These are phyloP conservation scores for Rhizopus delemar DNA, from an alignment of 371 early-diverging fungal genomes.

Conservation along the genomic window DNA sequence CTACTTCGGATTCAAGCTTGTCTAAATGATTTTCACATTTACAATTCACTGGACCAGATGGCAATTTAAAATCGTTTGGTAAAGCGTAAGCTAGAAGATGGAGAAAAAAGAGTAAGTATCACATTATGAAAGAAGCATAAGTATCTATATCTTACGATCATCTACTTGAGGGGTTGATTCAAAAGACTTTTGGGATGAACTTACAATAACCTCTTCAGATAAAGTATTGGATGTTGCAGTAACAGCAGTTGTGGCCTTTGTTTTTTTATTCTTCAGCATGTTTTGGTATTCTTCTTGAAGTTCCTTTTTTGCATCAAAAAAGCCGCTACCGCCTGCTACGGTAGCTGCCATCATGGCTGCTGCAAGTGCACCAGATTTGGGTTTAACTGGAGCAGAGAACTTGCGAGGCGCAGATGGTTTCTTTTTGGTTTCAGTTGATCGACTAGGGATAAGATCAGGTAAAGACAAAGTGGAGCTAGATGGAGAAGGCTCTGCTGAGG, in stretches of 20 bases:
- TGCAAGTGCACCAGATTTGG: slow-evolving; percentile 51
- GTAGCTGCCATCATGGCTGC: slow-evolving; percentile 58
- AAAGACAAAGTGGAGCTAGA: slow-evolving; percentile 11
- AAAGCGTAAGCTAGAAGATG: slow-evolving; percentile 26
- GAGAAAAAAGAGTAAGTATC: neutral
- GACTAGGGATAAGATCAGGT: slow-evolving; percentile 17
- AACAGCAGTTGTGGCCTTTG: slow-evolving; percentile 3
- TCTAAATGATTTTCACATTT: slow-evolving; percentile 75
- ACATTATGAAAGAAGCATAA: no score
- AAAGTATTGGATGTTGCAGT: slow-evolving; percentile 1
- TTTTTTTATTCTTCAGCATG: slow-evolving; percentile 13
- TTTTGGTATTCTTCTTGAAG: slow-evolving; percentile 23
- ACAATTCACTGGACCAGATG: slow-evolving; percentile 53
- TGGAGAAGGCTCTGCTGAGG: slow-evolving; percentile 27
- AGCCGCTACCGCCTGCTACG: slow-evolving; percentile 45
- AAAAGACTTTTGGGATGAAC: neutral
- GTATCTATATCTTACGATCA: slow-evolving; percentile 28
- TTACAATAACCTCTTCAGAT: neutral
- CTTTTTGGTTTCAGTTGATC: slow-evolving; percentile 31
- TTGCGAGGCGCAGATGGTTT: slow-evolving; percentile 38
- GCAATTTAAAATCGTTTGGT: slow-evolving; percentile 47
- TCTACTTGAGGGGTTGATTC: neutral
- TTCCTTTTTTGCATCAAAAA: slow-evolving; percentile 38
- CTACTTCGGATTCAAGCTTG: slow-evolving; percentile 56
- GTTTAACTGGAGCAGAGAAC: slow-evolving; percentile 31